phyloP scores from a whole-genome alignment of 1,284 basidiomycete genomes.

The Malassezia psittaci region DNA sequence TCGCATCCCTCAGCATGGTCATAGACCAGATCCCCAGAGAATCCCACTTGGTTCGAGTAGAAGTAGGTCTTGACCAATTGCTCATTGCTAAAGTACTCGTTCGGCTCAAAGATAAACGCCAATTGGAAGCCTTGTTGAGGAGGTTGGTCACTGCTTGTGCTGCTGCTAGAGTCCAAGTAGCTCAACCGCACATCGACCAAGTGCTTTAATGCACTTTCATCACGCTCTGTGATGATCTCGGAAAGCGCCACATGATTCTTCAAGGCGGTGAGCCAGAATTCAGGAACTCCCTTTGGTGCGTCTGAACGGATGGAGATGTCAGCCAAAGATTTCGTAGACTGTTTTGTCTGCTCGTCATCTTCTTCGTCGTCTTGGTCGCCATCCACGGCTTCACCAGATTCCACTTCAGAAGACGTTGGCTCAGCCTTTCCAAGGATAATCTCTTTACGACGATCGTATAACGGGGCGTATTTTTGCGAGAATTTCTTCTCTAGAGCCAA shows the following conservation, averaged over 20 bases:
- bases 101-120: conserved; percentile 65
- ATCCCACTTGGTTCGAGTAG: conserved; percentile 82
- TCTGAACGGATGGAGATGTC: conserved; percentile 49
- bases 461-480: conserved; percentile 68
- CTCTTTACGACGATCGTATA: conserved; percentile 74
- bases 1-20: conserved; percentile 79
- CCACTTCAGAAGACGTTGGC: conserved; percentile 72
- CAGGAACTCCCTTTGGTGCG: conserved; percentile 63
- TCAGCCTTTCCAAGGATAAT: conserved; percentile 70
- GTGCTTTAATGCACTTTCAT: conserved; percentile 62
- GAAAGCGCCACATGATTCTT: conserved; percentile 78
- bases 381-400: conserved; percentile 60
- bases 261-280: conserved; percentile 95
- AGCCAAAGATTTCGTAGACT: conserved; percentile 47
- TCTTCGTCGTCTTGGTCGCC: conserved; percentile 55
- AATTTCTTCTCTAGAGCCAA: conserved; percentile 98
- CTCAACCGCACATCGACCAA: conserved; percentile 62
- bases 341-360: conserved; percentile 48
- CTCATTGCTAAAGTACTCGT: conserved; percentile 79
- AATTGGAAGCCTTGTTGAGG: conserved; percentile 80
- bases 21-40: conserved; percentile 88
- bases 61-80: conserved; percentile 85
- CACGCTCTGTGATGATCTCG: conserved; percentile 84
- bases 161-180: conserved; percentile 52
- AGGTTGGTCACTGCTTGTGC: conserved; percentile 48